A percentile compares a stretch with the other conserved stretches of the same genome.
These are phyloP conservation scores for Tremellales sp. DNA, from an alignment of 1,284 basidiomycete species.

Conservation along the genomic window DNA sequence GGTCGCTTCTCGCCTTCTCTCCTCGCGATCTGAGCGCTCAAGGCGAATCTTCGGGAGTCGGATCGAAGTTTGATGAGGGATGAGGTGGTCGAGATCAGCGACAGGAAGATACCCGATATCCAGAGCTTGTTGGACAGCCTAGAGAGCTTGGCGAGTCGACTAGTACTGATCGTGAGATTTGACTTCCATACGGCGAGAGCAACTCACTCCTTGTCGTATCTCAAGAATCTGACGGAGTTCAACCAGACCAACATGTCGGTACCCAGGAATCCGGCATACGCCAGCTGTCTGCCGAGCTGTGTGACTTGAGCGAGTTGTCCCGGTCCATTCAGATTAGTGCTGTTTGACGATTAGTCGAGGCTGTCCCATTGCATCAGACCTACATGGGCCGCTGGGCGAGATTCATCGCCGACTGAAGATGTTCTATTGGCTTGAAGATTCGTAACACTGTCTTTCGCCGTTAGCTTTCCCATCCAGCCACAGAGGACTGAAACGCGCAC, in stretches of 20 bases:
- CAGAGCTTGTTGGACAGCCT: constrained; percentile 82
- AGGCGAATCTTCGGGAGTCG: constrained; percentile 41
- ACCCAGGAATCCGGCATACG: constrained; percentile 84
- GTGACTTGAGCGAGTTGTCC: constrained; percentile 68
- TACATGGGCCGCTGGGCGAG: constrained; percentile 56
- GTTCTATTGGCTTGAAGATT: constrained; percentile 89
- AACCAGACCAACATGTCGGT: constrained; percentile 85
- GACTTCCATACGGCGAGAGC: not conserved
- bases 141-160: constrained; percentile 62
- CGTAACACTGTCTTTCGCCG: constrained; percentile 66
- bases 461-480: not conserved
- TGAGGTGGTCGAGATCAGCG: constrained; percentile 57
- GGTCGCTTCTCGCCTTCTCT: constrained; percentile 28
- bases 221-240: constrained; percentile 66
- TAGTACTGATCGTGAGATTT: constrained; percentile 21
- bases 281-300: constrained; percentile 78
- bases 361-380: constrained; percentile 11
- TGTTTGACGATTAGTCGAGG: constrained; percentile 6
- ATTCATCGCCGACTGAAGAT: constrained; percentile 85
- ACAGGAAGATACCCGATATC: constrained; percentile 81
- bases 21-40: constrained; percentile 33
- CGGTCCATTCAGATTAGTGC: constrained; percentile 44
- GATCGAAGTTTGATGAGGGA: constrained; percentile 46
- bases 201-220: constrained; percentile 50
- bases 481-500: constrained; percentile 49